Evolutionary conservation across 2,329 filamentous ascomycete genomes (phyloP).

Genomic region (Alternaria gansuensis): DNA sequence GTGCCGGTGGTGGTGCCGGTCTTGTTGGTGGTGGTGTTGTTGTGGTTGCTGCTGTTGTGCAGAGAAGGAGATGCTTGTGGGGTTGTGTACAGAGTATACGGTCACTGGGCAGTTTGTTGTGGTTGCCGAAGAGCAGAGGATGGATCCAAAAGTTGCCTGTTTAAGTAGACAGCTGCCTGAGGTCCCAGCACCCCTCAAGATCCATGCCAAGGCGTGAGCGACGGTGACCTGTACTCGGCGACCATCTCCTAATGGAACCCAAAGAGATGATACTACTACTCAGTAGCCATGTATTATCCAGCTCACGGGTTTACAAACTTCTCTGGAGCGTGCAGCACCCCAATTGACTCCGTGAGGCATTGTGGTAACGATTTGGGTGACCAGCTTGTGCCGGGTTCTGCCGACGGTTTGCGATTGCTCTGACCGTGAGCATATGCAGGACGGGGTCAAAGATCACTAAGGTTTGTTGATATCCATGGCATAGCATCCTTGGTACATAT

Average conservation of each 20-base stretch:
- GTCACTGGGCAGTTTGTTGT: neutral
- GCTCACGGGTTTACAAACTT: neutral
- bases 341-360: neutral
- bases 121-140: neutral
- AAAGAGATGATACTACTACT: neutral
- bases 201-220: neutral
- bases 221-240: slow-evolving; percentile 6
- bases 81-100: neutral
- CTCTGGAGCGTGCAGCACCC: neutral
- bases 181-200: neutral
- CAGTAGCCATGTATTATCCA: neutral
- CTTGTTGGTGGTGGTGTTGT: neutral
- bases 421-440: neutral
- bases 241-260: neutral
- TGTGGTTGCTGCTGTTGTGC: neutral
- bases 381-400: neutral
- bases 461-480: neutral
- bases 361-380: slow-evolving; percentile 2
- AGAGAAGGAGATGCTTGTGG: neutral
- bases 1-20: neutral
- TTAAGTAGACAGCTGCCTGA: neutral
- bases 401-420: neutral
- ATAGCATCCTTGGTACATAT: neutral
- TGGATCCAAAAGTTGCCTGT: neutral
- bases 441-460: neutral